Evolutionary conservation across 1,139 yeast genomes (phyloP), one percentile per base, ranked within the genome.

Genomic region (Pichia sp.): DNA sequence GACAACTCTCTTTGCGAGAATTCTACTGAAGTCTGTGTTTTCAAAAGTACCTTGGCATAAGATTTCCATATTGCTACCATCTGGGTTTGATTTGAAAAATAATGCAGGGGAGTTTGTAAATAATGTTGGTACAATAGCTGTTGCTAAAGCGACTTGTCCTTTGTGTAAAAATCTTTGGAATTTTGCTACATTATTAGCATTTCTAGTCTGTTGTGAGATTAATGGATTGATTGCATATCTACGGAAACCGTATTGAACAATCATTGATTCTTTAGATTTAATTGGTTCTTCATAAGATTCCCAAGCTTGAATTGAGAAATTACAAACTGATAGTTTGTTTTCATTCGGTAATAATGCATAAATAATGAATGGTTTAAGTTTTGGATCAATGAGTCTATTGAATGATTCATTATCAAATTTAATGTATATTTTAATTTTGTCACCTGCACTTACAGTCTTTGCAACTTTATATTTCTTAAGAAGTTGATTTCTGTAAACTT

Each of bases 171-270:
- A 91, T 54, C 86, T 75, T 60, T 87, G 94, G 55, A 74, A 80
- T 60, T 87, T 89, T 63, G 87, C 89, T 25, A 89, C 95, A 55
- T 87, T 85, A 61, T 89, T 89, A 38, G 87, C 67, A 45, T 80
- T 79, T 55, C 79, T 81, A 11, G 87, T 72, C 9, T 81, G 82
- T 53, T 84, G 87, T 41, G 93, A 86, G 66, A 83, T 89, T 32
- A 85, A 59, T 15, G 99, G 99, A 43, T 78, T 71, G 39, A 91
- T 83, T n/a, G 77, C 70, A 61, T 86, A 80, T 56, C 98, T 76
- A 63, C 98, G 78, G 40, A 91, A 87, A 19, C 98, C 99, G 58
- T 88, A 88, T 64, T 91, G 97, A 14, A 86, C 91, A 43, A 89
- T 69, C 49, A 93, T 67, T 16, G 79, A 65, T 37, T 85, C 94